Base-by-base conservation (phyloP, 352 stramenopile genomes). In the Globisporangium nagaii region DNA sequence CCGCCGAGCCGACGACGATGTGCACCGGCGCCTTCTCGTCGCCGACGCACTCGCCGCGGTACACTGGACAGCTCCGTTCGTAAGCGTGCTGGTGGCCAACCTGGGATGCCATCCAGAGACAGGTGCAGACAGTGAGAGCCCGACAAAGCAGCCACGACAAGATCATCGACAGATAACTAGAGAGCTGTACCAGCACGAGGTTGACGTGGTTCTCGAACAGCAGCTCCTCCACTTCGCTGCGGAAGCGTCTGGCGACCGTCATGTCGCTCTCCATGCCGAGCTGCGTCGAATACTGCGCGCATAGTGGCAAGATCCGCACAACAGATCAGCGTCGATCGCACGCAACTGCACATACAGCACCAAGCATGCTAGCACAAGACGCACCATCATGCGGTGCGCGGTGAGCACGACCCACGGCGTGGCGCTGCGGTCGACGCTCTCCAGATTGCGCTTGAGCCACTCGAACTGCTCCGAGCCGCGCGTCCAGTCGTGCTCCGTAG, bases 361-460 rank as follows among this genome's bases (percentile, higher is more conserved):
- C n/a, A n/a, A n/a, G n/a, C n/a, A n/a, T n/a, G n/a, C n/a, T n/a
- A n/a, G n/a, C n/a, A n/a, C n/a, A n/a, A n/a, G n/a, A n/a, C n/a
- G n/a, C n/a, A 87, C 72, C 73, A 97, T 88, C 62, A 95, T 94
- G 7, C 90, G 75, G 72, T 97, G 90, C 2, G 75, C 73, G 46
- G 93, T 95, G 6, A 98, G 45, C 28, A 98, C 68, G 7, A 98
- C 63, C 90, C 91, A 98, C 17, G 93, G 93, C 12, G 86, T 97
- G 13, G 75, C 56, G 4, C 11, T 83, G 42, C 93, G 73, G 68
- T 98, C 68, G 1, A 98, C 75, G 19, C 56, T 60, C 37, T 68
- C 44, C 31, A 98, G 68, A 61, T 96, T 86, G 6, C 62, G 55
- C 45, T 88, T 53, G 32, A 98, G 71, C 81, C 88, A 98, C 37